Percentiles rank a stretch among this genome's conserved stretches.
Evolutionary conservation across 2,329 filamentous ascomycete genomes (phyloP).

Genomic region (Ceratocystis papillata): DNA sequence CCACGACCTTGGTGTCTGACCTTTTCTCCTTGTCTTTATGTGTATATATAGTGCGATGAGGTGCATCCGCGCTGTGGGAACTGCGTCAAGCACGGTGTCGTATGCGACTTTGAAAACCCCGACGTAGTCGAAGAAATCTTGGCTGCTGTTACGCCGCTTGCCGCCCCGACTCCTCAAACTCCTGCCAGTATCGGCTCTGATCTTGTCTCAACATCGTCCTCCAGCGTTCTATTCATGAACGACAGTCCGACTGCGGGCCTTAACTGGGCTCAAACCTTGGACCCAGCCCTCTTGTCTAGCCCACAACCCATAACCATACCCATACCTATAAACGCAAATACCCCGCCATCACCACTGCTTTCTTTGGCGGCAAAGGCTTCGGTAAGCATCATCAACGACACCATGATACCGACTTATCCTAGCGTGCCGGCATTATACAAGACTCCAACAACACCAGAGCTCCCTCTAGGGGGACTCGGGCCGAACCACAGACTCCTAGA

Average conservation of each 20-base stretch:
- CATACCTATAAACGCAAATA: slow-evolving; percentile 7
- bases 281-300: slow-evolving; percentile 24
- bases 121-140: slow-evolving; percentile 38
- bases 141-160: slow-evolving; percentile 31
- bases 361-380: slow-evolving; percentile 25
- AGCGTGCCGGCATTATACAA: slow-evolving; percentile 30
- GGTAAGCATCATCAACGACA: slow-evolving; percentile 26
- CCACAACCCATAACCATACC: slow-evolving; percentile 8
- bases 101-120: slow-evolving; percentile 53
- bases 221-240: neutral
- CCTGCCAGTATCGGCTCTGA: slow-evolving; percentile 24
- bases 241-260: slow-evolving; percentile 14
- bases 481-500: slow-evolving; percentile 40
- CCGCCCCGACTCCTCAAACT: slow-evolving; percentile 27
- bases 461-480: slow-evolving; percentile 24
- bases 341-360: slow-evolving; percentile 25
- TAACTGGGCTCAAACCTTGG: neutral
- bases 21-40: neutral
- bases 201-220: slow-evolving; percentile 26
- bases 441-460: slow-evolving; percentile 28
- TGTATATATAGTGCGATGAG: slow-evolving; percentile 47
- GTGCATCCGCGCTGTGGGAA: slow-evolving; percentile 55
- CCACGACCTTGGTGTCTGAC: neutral
- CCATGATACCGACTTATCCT: slow-evolving; percentile 21
- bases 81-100: slow-evolving; percentile 55